Percentiles rank a stretch among this genome's conserved stretches.
Evolutionary conservation across 176 grass and related monocot genomes (phyloP).

Genomic region (Rhynchospora pubera): DNA sequence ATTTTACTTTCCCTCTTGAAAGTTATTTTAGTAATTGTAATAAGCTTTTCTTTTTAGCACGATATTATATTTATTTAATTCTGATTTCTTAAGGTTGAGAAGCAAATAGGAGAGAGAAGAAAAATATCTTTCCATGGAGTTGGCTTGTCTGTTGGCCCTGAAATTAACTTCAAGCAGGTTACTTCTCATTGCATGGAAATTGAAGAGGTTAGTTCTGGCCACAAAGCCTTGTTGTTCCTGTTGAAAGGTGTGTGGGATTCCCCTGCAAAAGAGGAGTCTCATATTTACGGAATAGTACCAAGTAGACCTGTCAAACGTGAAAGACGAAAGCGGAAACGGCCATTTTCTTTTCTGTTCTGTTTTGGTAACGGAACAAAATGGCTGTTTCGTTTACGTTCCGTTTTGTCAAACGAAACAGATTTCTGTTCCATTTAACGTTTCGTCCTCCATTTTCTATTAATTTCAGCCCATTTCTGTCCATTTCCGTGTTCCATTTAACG

Average conservation of each 20-base stretch:
- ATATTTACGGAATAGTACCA: conserved; percentile 6
- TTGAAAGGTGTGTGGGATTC: not conserved
- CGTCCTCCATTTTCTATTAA: too few relatives aligned
- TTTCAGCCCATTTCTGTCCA: too few relatives aligned
- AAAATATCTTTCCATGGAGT: conserved; percentile 84
- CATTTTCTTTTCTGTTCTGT: too few relatives aligned
- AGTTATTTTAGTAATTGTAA: not conserved
- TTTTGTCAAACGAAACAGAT: too few relatives aligned
- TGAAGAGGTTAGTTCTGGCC: conserved; percentile 53
- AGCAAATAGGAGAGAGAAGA: conserved; percentile 93
- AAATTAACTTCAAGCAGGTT: conserved; percentile 60
- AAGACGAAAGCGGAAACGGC: too few relatives aligned
- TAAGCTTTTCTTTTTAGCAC: conserved; percentile 10
- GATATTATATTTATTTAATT: conserved; percentile 9
- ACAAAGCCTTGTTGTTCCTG: conserved; percentile 9
- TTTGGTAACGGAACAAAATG: too few relatives aligned
- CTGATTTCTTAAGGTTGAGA: conserved; percentile 52
- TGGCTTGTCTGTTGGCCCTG: conserved; percentile 68
- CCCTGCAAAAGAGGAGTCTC: not conserved
- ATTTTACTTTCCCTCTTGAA: not conserved
- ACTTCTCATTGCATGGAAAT: conserved; percentile 34
- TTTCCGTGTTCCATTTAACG: too few relatives aligned
- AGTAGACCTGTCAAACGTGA: too few relatives aligned
- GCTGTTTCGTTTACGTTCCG: too few relatives aligned
- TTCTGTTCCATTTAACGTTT: too few relatives aligned